Conservation (phyloP, 176 grass and related monocot genomes). For the Ananas comosus region DNA sequence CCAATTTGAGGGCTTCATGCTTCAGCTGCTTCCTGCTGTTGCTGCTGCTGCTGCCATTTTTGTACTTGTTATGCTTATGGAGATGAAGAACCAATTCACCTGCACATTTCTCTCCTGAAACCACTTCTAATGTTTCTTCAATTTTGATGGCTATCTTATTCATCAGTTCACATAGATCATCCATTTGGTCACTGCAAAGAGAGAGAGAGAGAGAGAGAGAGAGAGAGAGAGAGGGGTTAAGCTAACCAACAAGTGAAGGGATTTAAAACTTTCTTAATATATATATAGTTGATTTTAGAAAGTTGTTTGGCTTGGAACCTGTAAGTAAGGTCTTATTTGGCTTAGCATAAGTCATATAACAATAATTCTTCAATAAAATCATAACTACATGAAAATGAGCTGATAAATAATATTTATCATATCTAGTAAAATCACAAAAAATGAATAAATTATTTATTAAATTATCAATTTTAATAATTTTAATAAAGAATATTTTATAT, state of each 20-base stretch:
- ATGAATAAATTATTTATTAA: too few species aligned
- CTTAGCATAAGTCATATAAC: too few species aligned
- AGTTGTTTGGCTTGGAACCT: too few species aligned
- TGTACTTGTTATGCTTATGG: slow-evolving; percentile 20
- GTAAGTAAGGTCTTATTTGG: too few species aligned
- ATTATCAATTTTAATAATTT: too few species aligned
- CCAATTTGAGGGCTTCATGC: slow-evolving; percentile 32
- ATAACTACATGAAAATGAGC: too few species aligned
- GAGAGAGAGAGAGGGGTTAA: neutral
- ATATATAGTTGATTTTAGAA: too few species aligned
- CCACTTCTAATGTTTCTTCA: slow-evolving; percentile 3
- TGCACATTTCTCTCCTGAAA: too few species aligned
- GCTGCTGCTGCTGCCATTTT: neutral
- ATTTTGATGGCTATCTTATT: slow-evolving; percentile 13
- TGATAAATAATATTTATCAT: too few species aligned
- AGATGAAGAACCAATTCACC: slow-evolving; percentile 29
- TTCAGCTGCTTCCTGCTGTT: slow-evolving; percentile 22
- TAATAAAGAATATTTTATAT: too few species aligned
- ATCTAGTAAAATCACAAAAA: too few species aligned
- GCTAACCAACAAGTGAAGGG: neutral
- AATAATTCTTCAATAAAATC: too few species aligned
- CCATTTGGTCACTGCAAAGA: neutral
- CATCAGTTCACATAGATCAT: slow-evolving; percentile 1
- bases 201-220: neutral
- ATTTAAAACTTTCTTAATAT: neutral